Percentiles rank a stretch among this genome's conserved stretches.
phyloP scores from a whole-genome alignment of 1,139 yeast species.

The Nadsonia commutata region DNA sequence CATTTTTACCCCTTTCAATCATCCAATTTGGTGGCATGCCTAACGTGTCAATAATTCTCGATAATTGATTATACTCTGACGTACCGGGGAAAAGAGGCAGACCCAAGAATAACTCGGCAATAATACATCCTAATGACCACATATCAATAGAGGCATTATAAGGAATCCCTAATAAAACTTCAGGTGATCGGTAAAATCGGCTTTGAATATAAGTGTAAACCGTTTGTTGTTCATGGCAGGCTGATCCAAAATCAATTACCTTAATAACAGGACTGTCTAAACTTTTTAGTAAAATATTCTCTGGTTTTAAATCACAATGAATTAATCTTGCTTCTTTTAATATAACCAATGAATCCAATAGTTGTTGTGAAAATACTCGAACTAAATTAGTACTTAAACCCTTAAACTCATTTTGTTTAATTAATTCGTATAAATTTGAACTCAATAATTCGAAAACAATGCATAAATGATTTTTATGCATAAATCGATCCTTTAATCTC shows the following conservation, averaged over 20 bases:
- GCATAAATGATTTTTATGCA: slow-evolving; percentile 88
- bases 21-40: slow-evolving; percentile 91
- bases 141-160: slow-evolving; percentile 81
- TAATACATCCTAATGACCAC: slow-evolving; percentile 97
- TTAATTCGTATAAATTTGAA: slow-evolving; percentile 75
- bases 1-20: slow-evolving; percentile 88
- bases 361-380: slow-evolving; percentile 61
- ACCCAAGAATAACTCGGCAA: slow-evolving; percentile 86
- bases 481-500: slow-evolving; percentile 70
- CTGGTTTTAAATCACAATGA: slow-evolving; percentile 96
- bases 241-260: slow-evolving; percentile 92
- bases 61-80: slow-evolving; percentile 81
- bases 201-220: slow-evolving; percentile 91
- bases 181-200: slow-evolving; percentile 91
- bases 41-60: slow-evolving; percentile 67
- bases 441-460: slow-evolving; percentile 82
- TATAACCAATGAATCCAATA: slow-evolving; percentile 65
- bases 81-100: slow-evolving; percentile 92
- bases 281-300: slow-evolving; percentile 68
- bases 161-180: slow-evolving; percentile 81
- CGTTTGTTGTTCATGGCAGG: slow-evolving; percentile 85
- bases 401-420: slow-evolving; percentile 86
- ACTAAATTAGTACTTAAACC: slow-evolving; percentile 77
- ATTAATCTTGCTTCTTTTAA: slow-evolving; percentile 74
- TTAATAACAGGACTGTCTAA: slow-evolving; percentile 82